A percentile compares a stretch with the other conserved stretches of the same genome.
Conservation (phyloP, 495 filamentous ascomycete genomes). For the Penicillium malachiteum region DNA sequence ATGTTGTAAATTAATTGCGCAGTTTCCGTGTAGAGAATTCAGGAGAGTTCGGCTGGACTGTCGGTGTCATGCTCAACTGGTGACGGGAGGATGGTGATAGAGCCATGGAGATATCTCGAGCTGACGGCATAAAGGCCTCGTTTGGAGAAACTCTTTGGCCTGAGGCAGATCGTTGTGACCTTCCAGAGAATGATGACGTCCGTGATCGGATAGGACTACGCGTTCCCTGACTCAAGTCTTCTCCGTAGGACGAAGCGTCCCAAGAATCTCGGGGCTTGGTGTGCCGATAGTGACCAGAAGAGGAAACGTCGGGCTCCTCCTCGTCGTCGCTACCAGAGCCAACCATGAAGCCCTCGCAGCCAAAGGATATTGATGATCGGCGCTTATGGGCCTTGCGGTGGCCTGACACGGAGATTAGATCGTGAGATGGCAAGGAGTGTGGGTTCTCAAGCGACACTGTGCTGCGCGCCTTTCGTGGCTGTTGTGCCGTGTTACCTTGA, state of each 20-base stretch:
- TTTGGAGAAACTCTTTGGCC: constrained; percentile 16
- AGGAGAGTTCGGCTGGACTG: constrained; percentile 18
- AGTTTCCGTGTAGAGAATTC: constrained; percentile 17
- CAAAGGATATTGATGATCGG: constrained; percentile 19
- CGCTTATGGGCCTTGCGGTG: constrained; percentile 17
- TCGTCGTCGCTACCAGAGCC: constrained; percentile 31
- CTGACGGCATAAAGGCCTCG: constrained; percentile 14
- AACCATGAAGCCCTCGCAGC: constrained; percentile 11
- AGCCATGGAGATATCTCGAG: constrained; percentile 25
- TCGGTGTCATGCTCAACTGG: constrained; percentile 33
- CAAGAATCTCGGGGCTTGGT: constrained; percentile 13
- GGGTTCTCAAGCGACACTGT: constrained; percentile 32
- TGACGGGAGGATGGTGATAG: constrained; percentile 30
- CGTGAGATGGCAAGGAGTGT: constrained; percentile 9
- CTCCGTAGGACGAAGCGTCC: constrained; percentile 15
- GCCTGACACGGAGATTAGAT: constrained; percentile 8
- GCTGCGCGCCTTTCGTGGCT: constrained; percentile 35
- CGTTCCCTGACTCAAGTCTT: constrained; percentile 3
- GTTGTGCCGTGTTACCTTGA: constrained; percentile 9
- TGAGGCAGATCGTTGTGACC: constrained; percentile 9
- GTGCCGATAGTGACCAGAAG: constrained; percentile 4
- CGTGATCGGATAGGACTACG: constrained; percentile 20
- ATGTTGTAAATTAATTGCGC: constrained; percentile 6
- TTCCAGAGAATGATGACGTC: constrained; percentile 23
- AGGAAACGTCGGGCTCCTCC: constrained; percentile 13